Evolutionary conservation across 2,329 filamentous ascomycete genomes (phyloP).

Genomic region (Macrophomina pseudophaseolina): DNA sequence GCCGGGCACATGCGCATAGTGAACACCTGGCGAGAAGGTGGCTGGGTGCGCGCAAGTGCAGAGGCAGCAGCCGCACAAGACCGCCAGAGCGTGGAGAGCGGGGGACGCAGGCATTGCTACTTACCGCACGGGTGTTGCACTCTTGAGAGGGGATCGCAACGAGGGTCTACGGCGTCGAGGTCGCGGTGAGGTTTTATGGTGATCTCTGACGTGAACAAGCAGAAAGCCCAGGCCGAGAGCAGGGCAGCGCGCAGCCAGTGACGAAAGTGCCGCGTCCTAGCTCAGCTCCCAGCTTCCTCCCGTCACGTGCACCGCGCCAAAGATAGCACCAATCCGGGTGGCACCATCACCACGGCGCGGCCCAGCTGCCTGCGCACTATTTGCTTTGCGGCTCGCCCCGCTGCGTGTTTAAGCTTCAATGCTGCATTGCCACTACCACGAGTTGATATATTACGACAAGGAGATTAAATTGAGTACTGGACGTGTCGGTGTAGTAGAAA

Average conservation of each 20-base stretch:
- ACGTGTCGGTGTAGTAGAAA: slow-evolving; percentile 41
- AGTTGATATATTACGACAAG: slow-evolving; percentile 29
- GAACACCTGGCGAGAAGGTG: slow-evolving; percentile 37
- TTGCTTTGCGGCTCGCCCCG: slow-evolving; percentile 14
- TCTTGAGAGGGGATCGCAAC: slow-evolving; percentile 5
- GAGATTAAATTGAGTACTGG: slow-evolving; percentile 45
- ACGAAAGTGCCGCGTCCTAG: slow-evolving; percentile 26
- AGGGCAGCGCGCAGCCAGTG: slow-evolving; percentile 24
- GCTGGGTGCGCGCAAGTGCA: slow-evolving; percentile 32
- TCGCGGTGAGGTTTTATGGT: slow-evolving; percentile 19
- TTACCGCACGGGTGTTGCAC: slow-evolving; percentile 33
- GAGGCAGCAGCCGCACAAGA: slow-evolving; percentile 10
- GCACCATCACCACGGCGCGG: not conserved
- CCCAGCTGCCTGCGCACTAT: not conserved
- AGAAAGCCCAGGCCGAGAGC: slow-evolving; percentile 18
- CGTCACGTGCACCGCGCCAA: slow-evolving; percentile 19
- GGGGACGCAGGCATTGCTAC: slow-evolving; percentile 30
- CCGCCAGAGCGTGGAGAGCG: not conserved
- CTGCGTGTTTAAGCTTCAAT: slow-evolving; percentile 16
- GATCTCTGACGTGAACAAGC: slow-evolving; percentile 26
- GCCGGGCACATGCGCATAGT: slow-evolving; percentile 23
- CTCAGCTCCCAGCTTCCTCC: not conserved
- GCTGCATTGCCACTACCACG: slow-evolving; percentile 20
- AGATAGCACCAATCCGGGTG: not conserved
- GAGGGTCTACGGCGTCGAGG: not conserved